A percentile compares a stretch with the other conserved stretches of the same genome.
Evolutionary conservation across 352 stramenopile genomes (phyloP).

Genomic region (Phytophthora pistaciae): DNA sequence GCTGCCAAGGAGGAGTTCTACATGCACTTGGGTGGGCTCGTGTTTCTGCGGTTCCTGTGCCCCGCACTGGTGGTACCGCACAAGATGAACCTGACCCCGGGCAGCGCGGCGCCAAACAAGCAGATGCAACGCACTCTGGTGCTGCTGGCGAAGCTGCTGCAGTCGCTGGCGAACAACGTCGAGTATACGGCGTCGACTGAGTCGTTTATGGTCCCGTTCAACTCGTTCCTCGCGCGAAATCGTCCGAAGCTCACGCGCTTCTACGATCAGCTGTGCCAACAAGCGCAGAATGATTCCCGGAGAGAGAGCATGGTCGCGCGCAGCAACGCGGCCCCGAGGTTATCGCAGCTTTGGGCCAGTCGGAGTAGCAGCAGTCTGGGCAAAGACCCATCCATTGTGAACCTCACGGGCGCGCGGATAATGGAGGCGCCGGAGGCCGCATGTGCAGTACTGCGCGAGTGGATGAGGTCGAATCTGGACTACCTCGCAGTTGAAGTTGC

Average conservation of each 20-base stretch:
- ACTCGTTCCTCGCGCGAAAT: constrained; percentile 71
- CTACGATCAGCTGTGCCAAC: constrained; percentile 82
- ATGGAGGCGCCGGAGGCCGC: constrained; percentile 57
- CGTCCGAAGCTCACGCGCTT: constrained; percentile 67
- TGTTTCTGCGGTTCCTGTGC: constrained; percentile 86
- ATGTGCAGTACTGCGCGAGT: constrained; percentile 55
- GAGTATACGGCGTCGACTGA: constrained; percentile 71
- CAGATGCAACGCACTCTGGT: constrained; percentile 74
- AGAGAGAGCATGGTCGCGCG: constrained; percentile 68
- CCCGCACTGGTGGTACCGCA: constrained; percentile 79
- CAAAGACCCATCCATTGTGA: constrained; percentile 48
- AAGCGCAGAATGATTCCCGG: constrained; percentile 67
- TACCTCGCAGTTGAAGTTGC: constrained; percentile 59
- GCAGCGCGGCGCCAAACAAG: constrained; percentile 47
- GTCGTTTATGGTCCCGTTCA: constrained; percentile 85
- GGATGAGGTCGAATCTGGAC: constrained; percentile 60
- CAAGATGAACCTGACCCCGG: constrained; percentile 72
- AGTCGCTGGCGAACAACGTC: constrained; percentile 84
- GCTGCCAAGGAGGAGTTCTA: constrained; percentile 76
- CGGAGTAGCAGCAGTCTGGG: constrained; percentile 43
- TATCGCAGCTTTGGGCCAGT: constrained; percentile 71
- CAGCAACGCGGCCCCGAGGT: constrained; percentile 64
- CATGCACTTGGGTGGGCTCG: constrained; percentile 76
- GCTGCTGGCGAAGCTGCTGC: constrained; percentile 82
- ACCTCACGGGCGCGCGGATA: constrained; percentile 43